These are phyloP conservation scores for Yamadazyma oceani DNA, from an alignment of 1,139 yeast genomes.

Conservation along the genomic window DNA sequence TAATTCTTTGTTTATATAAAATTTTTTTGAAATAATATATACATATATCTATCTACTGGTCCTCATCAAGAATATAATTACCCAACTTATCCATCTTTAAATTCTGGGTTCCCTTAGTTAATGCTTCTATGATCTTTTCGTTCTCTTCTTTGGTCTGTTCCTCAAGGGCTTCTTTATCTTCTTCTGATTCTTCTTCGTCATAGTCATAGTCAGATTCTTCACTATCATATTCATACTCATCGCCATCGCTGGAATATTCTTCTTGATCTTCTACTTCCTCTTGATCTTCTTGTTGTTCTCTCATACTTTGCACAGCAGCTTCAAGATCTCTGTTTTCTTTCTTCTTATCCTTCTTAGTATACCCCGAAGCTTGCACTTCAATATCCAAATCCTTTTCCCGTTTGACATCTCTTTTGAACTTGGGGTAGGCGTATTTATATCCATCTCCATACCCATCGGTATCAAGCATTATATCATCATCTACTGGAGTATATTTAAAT, in stretches of 20 bases:
- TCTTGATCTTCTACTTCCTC: conserved; percentile 32
- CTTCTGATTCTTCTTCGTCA: conserved; percentile 38
- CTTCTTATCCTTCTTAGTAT: conserved; percentile 62
- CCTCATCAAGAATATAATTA: conserved; percentile 68
- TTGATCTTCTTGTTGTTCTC: conserved; percentile 37
- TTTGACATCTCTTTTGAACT: conserved; percentile 69
- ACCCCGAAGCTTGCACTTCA: conserved; percentile 90
- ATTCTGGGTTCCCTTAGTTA: conserved; percentile 57
- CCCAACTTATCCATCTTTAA: conserved; percentile 80
- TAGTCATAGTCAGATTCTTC: conserved; percentile 36
- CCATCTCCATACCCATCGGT: conserved; percentile 82
- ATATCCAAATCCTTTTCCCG: conserved; percentile 73
- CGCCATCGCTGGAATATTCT: conserved; percentile 31
- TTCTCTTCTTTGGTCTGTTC: conserved; percentile 54
- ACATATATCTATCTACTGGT: conserved; percentile 18
- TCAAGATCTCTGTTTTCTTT: conserved; percentile 64
- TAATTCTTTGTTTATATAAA: conserved; percentile 17
- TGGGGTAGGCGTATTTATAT: conserved; percentile 75
- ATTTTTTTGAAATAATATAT: conserved; percentile 10
- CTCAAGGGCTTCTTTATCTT: conserved; percentile 31
- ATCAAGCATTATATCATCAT: conserved; percentile 67
- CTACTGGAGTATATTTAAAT: conserved; percentile 67
- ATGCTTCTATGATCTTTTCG: conserved; percentile 69
- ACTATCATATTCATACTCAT: conserved; percentile 28
- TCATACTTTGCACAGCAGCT: conserved; percentile 66